phyloP scores from a whole-genome alignment of 352 stramenopile genomes.

The Peronospora tabacina region DNA sequence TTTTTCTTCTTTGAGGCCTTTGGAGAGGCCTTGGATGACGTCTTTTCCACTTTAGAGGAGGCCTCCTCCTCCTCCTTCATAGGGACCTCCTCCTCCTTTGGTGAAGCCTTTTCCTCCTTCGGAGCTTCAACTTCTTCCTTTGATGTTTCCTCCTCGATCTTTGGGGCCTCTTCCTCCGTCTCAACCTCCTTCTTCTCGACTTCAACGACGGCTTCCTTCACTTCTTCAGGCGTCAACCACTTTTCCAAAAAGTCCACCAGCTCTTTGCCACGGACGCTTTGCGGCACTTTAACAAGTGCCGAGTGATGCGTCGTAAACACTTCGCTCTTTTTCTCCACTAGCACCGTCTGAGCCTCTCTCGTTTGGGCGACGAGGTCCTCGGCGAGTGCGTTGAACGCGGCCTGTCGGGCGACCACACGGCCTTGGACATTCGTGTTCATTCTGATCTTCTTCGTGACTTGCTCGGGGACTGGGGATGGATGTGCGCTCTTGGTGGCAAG shows the following conservation, averaged over 20 bases:
- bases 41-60: slow-evolving; percentile 16
- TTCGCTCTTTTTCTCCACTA: slow-evolving; percentile 39
- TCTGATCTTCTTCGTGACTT: slow-evolving; percentile 5
- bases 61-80: slow-evolving; percentile 12
- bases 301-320: slow-evolving; percentile 36
- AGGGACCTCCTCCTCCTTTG: slow-evolving; percentile 11
- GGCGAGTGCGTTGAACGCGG: slow-evolving; percentile 19
- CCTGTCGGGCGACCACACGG: slow-evolving; percentile 26
- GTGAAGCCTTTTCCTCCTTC: slow-evolving; percentile 8
- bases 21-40: slow-evolving; percentile 15
- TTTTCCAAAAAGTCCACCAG: slow-evolving; percentile 39
- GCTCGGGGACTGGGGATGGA: background rate
- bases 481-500: slow-evolving; percentile 19
- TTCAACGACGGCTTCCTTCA: slow-evolving; percentile 12
- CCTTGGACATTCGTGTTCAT: slow-evolving; percentile 31
- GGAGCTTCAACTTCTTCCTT: background rate
- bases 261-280: slow-evolving; percentile 38
- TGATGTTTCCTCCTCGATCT: slow-evolving; percentile 11
- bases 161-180: slow-evolving; percentile 10
- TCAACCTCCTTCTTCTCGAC: slow-evolving; percentile 16
- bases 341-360: slow-evolving; percentile 23
- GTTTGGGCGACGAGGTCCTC: slow-evolving; percentile 29
- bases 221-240: slow-evolving; percentile 31
- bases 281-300: slow-evolving; percentile 32
- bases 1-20: slow-evolving; percentile 23